These are phyloP conservation scores for Nannizziopsis arthrosporioides DNA, from an alignment of 2,329 filamentous ascomycete genomes.

Conservation along the genomic window DNA sequence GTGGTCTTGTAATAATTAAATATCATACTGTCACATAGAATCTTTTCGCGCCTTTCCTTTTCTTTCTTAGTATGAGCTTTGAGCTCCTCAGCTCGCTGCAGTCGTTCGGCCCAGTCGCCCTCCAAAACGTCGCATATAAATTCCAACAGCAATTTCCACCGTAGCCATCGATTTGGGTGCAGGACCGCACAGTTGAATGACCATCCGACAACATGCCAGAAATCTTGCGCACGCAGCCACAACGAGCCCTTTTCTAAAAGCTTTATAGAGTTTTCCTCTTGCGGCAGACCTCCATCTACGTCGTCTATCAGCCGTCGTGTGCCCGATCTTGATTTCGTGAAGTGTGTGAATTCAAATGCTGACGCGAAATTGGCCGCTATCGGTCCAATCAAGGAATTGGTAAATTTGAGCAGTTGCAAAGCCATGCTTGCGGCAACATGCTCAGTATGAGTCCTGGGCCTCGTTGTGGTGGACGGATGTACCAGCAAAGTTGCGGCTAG, in stretches of 20 bases:
- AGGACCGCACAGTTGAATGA: slow-evolving; percentile 76
- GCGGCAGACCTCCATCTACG: slow-evolving; percentile 20
- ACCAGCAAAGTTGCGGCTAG: slow-evolving; percentile 71
- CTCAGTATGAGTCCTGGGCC: slow-evolving; percentile 50
- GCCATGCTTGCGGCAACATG: slow-evolving; percentile 54
- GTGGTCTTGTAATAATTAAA: slow-evolving; percentile 31
- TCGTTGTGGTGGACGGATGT: slow-evolving; percentile 68
- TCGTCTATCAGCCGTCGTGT: slow-evolving; percentile 15
- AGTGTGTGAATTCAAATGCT: slow-evolving; percentile 57
- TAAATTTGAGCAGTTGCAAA: slow-evolving; percentile 56
- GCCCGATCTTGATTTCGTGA: slow-evolving; percentile 25
- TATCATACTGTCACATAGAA: slow-evolving; percentile 32
- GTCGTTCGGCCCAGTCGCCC: slow-evolving; percentile 33
- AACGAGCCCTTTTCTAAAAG: slow-evolving; percentile 56
- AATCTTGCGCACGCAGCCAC: slow-evolving; percentile 67
- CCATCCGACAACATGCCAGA: slow-evolving; percentile 86
- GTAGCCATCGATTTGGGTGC: slow-evolving; percentile 62
- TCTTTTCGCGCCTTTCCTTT: not conserved
- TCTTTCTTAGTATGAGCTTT: not conserved
- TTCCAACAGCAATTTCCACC: slow-evolving; percentile 70
- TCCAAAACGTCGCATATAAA: slow-evolving; percentile 47
- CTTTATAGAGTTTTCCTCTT: slow-evolving; percentile 39
- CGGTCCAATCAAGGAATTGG: slow-evolving; percentile 55
- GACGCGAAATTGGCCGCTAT: slow-evolving; percentile 56
- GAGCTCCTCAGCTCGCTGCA: slow-evolving; percentile 16